phyloP scores from a whole-genome alignment of 2,329 filamentous ascomycete species.

The Paramyrothecium sp. region DNA sequence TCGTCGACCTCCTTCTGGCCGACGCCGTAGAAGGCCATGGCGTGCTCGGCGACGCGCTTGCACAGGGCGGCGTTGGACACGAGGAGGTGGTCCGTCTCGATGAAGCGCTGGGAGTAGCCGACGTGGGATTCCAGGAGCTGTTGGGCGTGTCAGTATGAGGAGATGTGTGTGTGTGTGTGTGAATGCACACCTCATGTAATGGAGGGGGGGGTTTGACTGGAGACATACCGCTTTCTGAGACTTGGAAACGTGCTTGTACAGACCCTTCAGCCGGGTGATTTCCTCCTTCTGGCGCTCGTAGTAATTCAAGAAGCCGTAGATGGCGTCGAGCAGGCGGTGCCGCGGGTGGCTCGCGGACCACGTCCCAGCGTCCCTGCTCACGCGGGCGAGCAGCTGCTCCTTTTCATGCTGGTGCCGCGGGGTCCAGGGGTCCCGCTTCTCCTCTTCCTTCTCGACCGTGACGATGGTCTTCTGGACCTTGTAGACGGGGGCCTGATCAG shows the following conservation, averaged over 20 bases:
- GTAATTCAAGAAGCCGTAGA: conserved; percentile 35
- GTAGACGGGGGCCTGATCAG: too few relatives aligned
- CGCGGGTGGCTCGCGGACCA: conserved; percentile 28
- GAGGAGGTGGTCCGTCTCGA: conserved; percentile 39
- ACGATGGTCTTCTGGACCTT: neutral
- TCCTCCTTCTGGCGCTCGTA: conserved; percentile 32
- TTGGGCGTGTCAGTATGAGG: too few relatives aligned
- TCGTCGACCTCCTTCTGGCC: conserved; percentile 39
- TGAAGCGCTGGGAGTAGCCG: conserved; percentile 55
- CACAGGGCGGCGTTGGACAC: conserved; percentile 44
- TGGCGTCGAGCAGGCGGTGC: conserved; percentile 36
- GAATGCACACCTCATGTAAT: neutral
- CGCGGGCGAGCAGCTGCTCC: neutral
- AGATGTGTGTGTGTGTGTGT: too few relatives aligned
- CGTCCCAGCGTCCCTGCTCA: neutral
- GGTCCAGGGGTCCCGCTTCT: neutral
- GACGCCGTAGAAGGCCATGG: conserved; percentile 46
- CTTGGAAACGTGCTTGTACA: conserved; percentile 34
- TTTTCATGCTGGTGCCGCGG: neutral
- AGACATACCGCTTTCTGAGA: conserved; percentile 27
- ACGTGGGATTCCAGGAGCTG: conserved; percentile 54
- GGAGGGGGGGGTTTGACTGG: neutral
- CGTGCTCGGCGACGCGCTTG: conserved; percentile 40
- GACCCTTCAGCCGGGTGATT: conserved; percentile 28
- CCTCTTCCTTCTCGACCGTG: neutral